Base-by-base conservation (phyloP, 2,329 filamentous ascomycete species). In the Botryotinia globosa region DNA sequence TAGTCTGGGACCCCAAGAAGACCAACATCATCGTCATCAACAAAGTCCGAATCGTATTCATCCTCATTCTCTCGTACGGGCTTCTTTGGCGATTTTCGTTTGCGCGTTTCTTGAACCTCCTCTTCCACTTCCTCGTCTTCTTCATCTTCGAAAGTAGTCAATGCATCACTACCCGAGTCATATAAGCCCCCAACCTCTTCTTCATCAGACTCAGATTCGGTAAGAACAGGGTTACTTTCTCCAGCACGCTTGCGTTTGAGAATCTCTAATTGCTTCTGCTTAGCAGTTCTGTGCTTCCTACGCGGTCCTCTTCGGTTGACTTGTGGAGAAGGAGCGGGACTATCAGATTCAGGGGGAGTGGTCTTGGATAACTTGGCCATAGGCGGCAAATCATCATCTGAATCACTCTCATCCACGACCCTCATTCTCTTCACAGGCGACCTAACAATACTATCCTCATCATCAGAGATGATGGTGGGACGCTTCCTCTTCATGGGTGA, bases 21-120 rank as follows among this genome's bases (percentile, higher is more conserved):
- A 0, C 81, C 82, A 61, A 89, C 85, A 25, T 89, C 89, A 37
- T 89, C 89, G 63, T 91, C 84, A 2, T 86, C 84, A 32, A 94
- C 85, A 74, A 94, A 94, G 74, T 81, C 79, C 18, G 80, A 5
- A 77, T 78, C 75, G 25, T 80, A 76, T 20, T 77, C 77, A 32
- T 75, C 72, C 16, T 76, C 72, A 18, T 74, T 71, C 67, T 74
- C 67, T 22, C 61, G 67, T 45, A 64, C 18, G 45, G 73, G 34
- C 66, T 72, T 45, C 44, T 70, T 58, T 34, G 69, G 54, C 16
- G 63, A 68, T 37, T 68, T 70, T 45, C 65, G 42, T 20, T 66
- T 74, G 7, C 59, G 51, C 32, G 42, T 29, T 54, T 74, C 69
- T 37, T 66, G 62, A 3, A 72, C 51, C 45, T 74, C 69, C 48